phyloP scores from a whole-genome alignment of 331 rosid genomes.

The Stylosanthes scabra region DNA sequence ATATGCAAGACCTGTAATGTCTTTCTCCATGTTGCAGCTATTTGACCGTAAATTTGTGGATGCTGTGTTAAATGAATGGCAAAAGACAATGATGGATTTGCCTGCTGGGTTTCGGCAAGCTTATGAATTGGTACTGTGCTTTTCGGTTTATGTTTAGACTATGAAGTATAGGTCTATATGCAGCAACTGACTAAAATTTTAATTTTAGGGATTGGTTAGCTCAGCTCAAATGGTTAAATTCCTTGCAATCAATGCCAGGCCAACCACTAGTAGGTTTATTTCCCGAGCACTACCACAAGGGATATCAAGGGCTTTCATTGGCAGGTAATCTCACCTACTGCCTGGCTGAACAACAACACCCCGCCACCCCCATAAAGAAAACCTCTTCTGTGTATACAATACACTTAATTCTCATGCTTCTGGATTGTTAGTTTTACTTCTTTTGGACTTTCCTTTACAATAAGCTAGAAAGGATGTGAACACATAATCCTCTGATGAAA shows the following conservation, averaged over 20 bases:
- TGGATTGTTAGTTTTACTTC: conserved; percentile 14
- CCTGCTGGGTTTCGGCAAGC: conserved; percentile 99
- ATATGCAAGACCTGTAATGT: conserved; percentile 12
- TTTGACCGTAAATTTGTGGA: conserved; percentile 97
- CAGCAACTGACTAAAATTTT: conserved; percentile 43
- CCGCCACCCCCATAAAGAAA: not conserved
- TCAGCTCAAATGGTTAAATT: conserved; percentile 94
- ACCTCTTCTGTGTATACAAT: too few species aligned
- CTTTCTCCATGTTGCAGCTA: conserved; percentile 61
- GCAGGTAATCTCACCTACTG: conserved; percentile 72
- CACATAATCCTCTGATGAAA: not conserved
- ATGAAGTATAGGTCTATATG: conserved; percentile 29
- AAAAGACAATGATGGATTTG: conserved; percentile 88
- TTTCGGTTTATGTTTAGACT: conserved; percentile 38
- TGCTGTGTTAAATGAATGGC: conserved; percentile 97
- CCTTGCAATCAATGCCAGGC: conserved; percentile 90
- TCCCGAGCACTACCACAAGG: conserved; percentile 81
- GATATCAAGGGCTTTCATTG: conserved; percentile 91
- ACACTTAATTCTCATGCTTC: conserved; percentile 16
- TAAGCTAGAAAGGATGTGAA: conserved; percentile 4
- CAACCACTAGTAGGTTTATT: conserved; percentile 80
- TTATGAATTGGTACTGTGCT: conserved; percentile 80
- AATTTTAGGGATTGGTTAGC: conserved; percentile 89
- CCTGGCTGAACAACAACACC: not conserved
- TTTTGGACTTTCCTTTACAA: conserved; percentile 24